Percentiles rank a stretch among this genome's conserved stretches.
Conservation (phyloP, 108 stramenopile species). For the Ochromonas danica region DNA sequence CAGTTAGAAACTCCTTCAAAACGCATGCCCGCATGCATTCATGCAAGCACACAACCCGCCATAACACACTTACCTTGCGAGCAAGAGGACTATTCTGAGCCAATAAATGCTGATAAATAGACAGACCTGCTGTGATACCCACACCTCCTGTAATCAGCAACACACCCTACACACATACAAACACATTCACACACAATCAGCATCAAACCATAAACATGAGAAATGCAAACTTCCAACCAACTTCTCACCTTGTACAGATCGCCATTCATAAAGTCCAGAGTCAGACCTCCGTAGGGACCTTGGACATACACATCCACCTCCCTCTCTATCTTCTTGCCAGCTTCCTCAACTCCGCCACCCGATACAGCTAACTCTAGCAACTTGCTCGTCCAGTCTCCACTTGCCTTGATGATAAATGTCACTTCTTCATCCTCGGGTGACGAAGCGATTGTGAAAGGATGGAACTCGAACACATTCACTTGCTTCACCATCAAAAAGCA, state of each 20-base stretch:
- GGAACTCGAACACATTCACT: not conserved
- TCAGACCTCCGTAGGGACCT: not conserved
- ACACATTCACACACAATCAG: not conserved
- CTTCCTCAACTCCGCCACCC: too few relatives aligned
- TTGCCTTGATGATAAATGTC: not conserved
- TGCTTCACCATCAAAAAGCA: not conserved
- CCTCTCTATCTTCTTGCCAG: too few relatives aligned
- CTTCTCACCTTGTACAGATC: too few relatives aligned
- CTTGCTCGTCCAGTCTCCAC: slow-evolving; percentile 4
- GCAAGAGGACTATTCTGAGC: too few relatives aligned
- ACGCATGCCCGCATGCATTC: too few relatives aligned
- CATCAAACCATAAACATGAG: too few relatives aligned
- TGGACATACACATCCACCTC: too few relatives aligned
- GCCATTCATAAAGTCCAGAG: too few relatives aligned
- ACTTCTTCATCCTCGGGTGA: not conserved
- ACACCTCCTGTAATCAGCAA: not conserved
- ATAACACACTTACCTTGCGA: too few relatives aligned
- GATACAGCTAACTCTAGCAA: not conserved
- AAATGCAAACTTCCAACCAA: too few relatives aligned
- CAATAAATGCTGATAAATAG: not conserved
- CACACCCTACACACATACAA: not conserved
- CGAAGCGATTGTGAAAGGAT: slow-evolving; percentile 9
- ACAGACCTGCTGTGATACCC: not conserved
- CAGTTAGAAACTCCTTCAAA: too few relatives aligned
- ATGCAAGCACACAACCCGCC: too few relatives aligned